Evolutionary conservation across 202 grass and related monocot genomes (phyloP), one percentile per base, ranked within the genome.

Genomic region (Setaria italica): DNA sequence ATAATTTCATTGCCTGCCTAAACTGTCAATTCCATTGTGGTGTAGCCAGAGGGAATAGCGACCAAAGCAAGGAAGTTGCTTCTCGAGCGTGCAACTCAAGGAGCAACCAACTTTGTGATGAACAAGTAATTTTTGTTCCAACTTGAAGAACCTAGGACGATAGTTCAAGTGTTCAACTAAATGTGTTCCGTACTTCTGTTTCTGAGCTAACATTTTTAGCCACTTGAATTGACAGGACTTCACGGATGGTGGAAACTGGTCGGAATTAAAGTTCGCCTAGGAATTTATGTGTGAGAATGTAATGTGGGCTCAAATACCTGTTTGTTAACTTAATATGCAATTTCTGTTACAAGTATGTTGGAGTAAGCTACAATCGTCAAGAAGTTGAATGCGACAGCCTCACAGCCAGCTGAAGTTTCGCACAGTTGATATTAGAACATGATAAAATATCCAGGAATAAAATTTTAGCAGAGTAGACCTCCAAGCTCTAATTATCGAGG

Each of bases 61-160:
- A 89, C 91, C 32, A 86, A 95, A 82, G 88, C 95, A 84, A 98
- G 96, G 79, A 89, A 98, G 58, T 12, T 94, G 60, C 90, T 98
- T 33, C 96, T 95, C 54, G 62, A 91, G 77, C 91, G 96, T 20
- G 93, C 95, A 33, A 74, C 89, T 41, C 70, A 95, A 88, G 93
- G 95, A 78, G 86, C 93, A 41, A 74, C 74, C 29, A 94, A 85
- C 64, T 95, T 98, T 46, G 76, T 94, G 16, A 89, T 95, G 91
- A 89, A 95, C 88, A 95, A 99, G 93, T 86, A 46, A 80, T 63
- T 65, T 32, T 83, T 35, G 1, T 6, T 74, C 10, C 34, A 74
- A 20, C 56, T 34, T 60, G 3, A 45, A 1, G 49, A 4, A 43
- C 6, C 57, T 29, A 60, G n/a, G 57, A 55, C 0, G 32, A 46